Percentiles rank a stretch among this genome's conserved stretches.
Evolutionary conservation across 2,329 filamentous ascomycete genomes (phyloP).

Genomic region (Bimuria novae-zelandiae): DNA sequence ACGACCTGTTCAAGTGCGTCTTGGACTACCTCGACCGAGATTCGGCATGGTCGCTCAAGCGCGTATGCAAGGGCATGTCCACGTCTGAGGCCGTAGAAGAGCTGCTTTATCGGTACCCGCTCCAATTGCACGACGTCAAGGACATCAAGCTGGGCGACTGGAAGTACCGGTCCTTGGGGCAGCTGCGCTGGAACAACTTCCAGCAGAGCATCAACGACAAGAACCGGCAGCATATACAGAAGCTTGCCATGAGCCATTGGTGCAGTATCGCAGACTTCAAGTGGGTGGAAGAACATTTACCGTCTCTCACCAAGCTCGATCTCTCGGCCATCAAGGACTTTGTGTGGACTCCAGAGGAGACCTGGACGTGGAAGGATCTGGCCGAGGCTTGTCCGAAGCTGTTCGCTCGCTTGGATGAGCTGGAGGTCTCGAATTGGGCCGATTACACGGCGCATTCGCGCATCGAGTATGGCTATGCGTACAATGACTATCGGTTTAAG

Average conservation of each 20-base stretch:
- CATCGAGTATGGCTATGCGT: constrained; percentile 44
- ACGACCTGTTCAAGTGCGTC: constrained; percentile 44
- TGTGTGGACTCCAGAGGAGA: constrained; percentile 43
- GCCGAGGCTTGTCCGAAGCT: constrained; percentile 37
- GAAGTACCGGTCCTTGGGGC: constrained; percentile 36
- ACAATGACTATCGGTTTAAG: constrained; percentile 45
- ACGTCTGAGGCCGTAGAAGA: constrained; percentile 35
- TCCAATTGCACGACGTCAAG: constrained; percentile 35
- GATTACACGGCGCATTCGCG: constrained; percentile 44
- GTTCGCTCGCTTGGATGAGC: constrained; percentile 37
- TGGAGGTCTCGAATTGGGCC: constrained; percentile 44
- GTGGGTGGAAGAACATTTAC: constrained; percentile 46
- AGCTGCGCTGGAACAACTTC: constrained; percentile 38
- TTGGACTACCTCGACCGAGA: constrained; percentile 42
- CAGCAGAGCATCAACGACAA: constrained; percentile 36
- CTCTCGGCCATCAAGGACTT: constrained; percentile 45
- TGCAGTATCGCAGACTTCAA: constrained; percentile 41
- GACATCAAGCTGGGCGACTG: constrained; percentile 41
- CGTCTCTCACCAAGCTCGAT: constrained; percentile 37
- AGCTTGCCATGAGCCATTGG: constrained; percentile 44
- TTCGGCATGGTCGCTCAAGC: constrained; percentile 40
- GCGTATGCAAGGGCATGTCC: constrained; percentile 38
- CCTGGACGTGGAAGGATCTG: constrained; percentile 43
- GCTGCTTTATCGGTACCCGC: constrained; percentile 40
- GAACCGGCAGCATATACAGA: constrained; percentile 40